Evolutionary conservation across 2,329 filamentous ascomycete genomes (phyloP), one percentile per base, ranked within the genome.

Genomic region (Aspergillus pseudotamarii): DNA sequence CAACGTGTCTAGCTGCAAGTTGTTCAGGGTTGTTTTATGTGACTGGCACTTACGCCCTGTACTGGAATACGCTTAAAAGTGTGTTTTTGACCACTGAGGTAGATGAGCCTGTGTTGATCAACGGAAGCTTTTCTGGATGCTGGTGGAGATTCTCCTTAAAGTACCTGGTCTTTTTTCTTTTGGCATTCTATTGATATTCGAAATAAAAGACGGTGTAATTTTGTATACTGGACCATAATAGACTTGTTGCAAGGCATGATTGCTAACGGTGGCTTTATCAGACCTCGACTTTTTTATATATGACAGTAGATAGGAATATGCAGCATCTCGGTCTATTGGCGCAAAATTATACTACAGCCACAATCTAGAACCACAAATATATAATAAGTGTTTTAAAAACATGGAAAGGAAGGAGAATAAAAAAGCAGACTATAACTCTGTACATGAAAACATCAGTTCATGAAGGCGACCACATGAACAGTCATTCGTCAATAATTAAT

Each of bases 401-500:
- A 57, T 43, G 45, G 26, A 48, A 16, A 38, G 21, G 21, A 56
- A 56, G 23, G 41, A 58, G 41, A 59, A 48, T 4, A 59, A n/a
- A 62, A 53, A 45, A 45, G 28, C 23, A 26, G 54, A 58, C 36
- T 43, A 60, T 26, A 61, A 45, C 54, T 57, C 57, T 60, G 60
- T 64, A 62, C 59, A 64, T 50, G 41, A 59, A 53, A 28, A 59
- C 55, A 58, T 58, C 41, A 48, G 34, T 32, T 58, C 41, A 48
- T 58, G 56, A 45, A 16, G 46, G 28, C 28, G 21, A 34, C 50
- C 9, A 36, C 41, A 58, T 50, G 45, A 48, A 58, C 36, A 56
- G 48, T 48, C 34, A 48, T 56, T 64, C 62, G 58, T 62, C 62
- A 62, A 59, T 59, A 62, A 64, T 61, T 43, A 53, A 59, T 43